Evolutionary conservation across 371 early-diverging fungal species (phyloP).

Genomic region (Gilbertella persicaria): DNA sequence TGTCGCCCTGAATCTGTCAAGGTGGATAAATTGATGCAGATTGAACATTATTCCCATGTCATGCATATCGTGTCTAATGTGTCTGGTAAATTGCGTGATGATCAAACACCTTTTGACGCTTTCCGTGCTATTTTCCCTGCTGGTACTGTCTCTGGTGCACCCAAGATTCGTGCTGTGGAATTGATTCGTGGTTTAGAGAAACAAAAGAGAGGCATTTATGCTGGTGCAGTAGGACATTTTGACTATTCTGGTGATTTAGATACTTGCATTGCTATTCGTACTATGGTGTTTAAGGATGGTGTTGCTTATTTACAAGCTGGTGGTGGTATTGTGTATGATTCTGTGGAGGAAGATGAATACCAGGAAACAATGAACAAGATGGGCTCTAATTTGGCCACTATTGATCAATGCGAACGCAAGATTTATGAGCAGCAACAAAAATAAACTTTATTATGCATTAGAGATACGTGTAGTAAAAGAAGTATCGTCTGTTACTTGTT

Average conservation of each 20-base stretch:
- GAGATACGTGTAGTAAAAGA: no score
- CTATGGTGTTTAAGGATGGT: slow-evolving; percentile 96
- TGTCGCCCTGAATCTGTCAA: slow-evolving; percentile 90
- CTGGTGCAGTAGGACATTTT: slow-evolving; percentile 95
- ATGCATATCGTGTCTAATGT: slow-evolving; percentile 98
- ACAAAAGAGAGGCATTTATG: slow-evolving; percentile 94
- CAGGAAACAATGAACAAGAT: slow-evolving; percentile 96
- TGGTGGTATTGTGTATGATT: slow-evolving; percentile 96
- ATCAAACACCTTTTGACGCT: slow-evolving; percentile 90
- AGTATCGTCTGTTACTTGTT: neutral
- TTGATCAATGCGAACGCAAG: slow-evolving; percentile 78
- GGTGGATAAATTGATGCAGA: slow-evolving; percentile 95
- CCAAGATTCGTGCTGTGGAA: slow-evolving; percentile 96
- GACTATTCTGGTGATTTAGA: slow-evolving; percentile 91
- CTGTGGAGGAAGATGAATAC: slow-evolving; percentile 89
- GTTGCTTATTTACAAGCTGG: slow-evolving; percentile 91
- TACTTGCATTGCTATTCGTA: slow-evolving; percentile 97
- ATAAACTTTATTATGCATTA: no score
- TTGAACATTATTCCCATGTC: slow-evolving; percentile 94
- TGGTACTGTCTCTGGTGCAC: slow-evolving; percentile 96
- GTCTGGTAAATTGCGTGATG: slow-evolving; percentile 84
- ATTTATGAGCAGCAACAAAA: slow-evolving; percentile 45
- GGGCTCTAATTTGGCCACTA: slow-evolving; percentile 84
- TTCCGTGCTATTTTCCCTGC: slow-evolving; percentile 97
- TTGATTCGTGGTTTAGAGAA: slow-evolving; percentile 87